A percentile compares a stretch with the other conserved stretches of the same genome.
These are phyloP conservation scores for Odonthalia washingtoniensis DNA, from an alignment of 31 red algal genomes.

Conservation along the genomic window DNA sequence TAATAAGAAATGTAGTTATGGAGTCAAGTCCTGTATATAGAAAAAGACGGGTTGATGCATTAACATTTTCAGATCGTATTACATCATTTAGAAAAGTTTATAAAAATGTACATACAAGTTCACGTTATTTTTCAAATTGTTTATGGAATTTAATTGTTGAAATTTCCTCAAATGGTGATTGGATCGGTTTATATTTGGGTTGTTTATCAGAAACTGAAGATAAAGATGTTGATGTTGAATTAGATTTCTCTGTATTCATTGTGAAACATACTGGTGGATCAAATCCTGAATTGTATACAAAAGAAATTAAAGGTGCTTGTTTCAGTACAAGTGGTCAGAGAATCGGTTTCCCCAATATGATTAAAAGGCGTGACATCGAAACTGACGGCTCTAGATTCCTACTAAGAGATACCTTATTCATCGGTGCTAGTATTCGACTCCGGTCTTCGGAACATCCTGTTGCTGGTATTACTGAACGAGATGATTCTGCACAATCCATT, in stretches of 20 bases:
- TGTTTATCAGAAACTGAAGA: conserved; percentile 57
- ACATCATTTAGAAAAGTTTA: conserved; percentile 17
- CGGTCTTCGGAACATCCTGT: conserved; percentile 39
- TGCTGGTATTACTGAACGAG: conserved; percentile 49
- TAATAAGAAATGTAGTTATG: conserved; percentile 44
- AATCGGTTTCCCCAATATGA: conserved; percentile 48
- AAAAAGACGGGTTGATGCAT: conserved; percentile 33
- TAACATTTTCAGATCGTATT: conserved; percentile 62
- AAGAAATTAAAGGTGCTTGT: conserved; percentile 58
- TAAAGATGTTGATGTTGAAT: conserved; percentile 59
- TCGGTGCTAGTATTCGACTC: conserved; percentile 59
- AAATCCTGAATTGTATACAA: conserved; percentile 34
- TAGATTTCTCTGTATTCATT: conserved; percentile 64
- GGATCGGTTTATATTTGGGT: conserved; percentile 44
- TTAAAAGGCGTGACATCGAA: conserved; percentile 37
- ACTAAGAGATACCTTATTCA: conserved; percentile 52
- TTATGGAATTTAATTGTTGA: conserved; percentile 65
- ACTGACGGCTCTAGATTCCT: conserved; percentile 37
- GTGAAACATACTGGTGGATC: conserved; percentile 42
- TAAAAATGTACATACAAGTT: conserved; percentile 40
- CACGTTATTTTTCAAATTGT: conserved; percentile 55
- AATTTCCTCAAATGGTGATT: background rate
- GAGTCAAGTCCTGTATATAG: conserved; percentile 59
- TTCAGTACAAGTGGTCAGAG: conserved; percentile 54
- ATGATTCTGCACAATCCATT: conserved; percentile 58